Evolutionary conservation across 2,329 filamentous ascomycete genomes (phyloP).

Genomic region (Mycogone perniciosa): DNA sequence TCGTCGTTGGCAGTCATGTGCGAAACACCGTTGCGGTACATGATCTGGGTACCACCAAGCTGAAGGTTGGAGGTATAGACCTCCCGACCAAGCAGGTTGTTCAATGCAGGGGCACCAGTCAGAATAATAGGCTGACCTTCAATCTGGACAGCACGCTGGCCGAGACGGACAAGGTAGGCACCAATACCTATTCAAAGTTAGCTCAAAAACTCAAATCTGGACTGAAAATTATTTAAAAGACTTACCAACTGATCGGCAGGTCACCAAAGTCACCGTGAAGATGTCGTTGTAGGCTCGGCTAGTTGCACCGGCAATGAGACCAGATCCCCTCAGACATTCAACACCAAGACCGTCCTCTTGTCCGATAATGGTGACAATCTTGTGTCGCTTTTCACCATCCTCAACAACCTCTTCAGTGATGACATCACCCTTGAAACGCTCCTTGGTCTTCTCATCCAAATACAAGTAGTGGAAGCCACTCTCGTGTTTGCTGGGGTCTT

Average conservation of each 20-base stretch:
- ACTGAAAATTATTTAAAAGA: constrained; percentile 15
- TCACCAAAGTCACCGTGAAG: constrained; percentile 96
- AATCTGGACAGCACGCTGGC: constrained; percentile 96
- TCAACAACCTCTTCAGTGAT: constrained; percentile 82
- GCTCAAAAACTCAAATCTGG: constrained; percentile 6
- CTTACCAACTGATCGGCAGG: constrained; percentile 90
- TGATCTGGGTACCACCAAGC: constrained; percentile 99
- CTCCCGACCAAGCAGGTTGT: constrained; percentile 95
- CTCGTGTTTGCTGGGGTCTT: constrained; percentile 72
- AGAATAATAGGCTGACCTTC: constrained; percentile 98
- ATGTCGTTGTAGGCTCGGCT: constrained; percentile 97
- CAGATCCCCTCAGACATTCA: constrained; percentile 92
- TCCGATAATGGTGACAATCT: constrained; percentile 90
- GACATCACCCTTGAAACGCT: constrained; percentile 68
- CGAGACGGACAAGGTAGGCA: constrained; percentile 96
- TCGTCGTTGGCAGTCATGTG: constrained; percentile 98
- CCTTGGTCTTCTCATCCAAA: constrained; percentile 78
- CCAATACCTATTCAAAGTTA: constrained; percentile 64
- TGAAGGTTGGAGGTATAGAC: constrained; percentile 99
- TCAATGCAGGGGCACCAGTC: constrained; percentile 92
- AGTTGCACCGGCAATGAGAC: constrained; percentile 95
- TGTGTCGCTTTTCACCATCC: constrained; percentile 83
- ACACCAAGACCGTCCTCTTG: constrained; percentile 95
- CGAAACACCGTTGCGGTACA: constrained; percentile 99
- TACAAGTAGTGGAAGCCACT: constrained; percentile 96